Percentiles rank a stretch among this genome's conserved stretches.
phyloP scores from a whole-genome alignment of 768 basidiomycete species.

The Boletus edulis region DNA sequence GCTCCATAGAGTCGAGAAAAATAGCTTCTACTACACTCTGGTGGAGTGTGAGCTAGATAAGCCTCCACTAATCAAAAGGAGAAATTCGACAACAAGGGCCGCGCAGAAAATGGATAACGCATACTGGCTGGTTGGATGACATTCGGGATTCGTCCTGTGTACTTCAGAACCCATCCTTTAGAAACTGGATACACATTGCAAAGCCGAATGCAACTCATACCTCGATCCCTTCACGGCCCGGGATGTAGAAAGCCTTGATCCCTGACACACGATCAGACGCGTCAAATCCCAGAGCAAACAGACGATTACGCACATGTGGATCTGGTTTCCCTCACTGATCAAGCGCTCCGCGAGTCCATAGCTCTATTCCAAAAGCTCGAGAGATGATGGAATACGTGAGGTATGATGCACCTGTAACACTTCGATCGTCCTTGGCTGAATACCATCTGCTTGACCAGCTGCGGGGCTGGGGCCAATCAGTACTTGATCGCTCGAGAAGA shows the following conservation, averaged over 20 bases:
- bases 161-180: slow-evolving; percentile 34
- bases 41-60: slow-evolving; percentile 33
- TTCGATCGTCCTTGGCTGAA: slow-evolving; percentile 52
- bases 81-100: background rate
- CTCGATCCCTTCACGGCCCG: slow-evolving; percentile 54
- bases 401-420: slow-evolving; percentile 41
- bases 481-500: background rate
- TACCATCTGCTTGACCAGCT: slow-evolving; percentile 54
- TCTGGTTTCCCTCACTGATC: slow-evolving; percentile 57
- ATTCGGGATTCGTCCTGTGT: slow-evolving; percentile 61
- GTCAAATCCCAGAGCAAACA: background rate
- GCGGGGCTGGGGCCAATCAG: slow-evolving; percentile 30
- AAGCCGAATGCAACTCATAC: slow-evolving; percentile 28
- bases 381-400: background rate
- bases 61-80: background rate
- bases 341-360: slow-evolving; percentile 47
- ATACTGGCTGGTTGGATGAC: slow-evolving; percentile 53
- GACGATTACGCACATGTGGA: slow-evolving; percentile 50
- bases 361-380: background rate
- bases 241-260: slow-evolving; percentile 68
- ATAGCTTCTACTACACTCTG: slow-evolving; percentile 41
- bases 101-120: slow-evolving; percentile 68
- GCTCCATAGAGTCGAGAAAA: slow-evolving; percentile 39
- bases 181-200: background rate
- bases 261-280: background rate